These are phyloP conservation scores for Xylariaceae sp. DNA, from an alignment of 2,329 filamentous ascomycete species.

Conservation along the genomic window DNA sequence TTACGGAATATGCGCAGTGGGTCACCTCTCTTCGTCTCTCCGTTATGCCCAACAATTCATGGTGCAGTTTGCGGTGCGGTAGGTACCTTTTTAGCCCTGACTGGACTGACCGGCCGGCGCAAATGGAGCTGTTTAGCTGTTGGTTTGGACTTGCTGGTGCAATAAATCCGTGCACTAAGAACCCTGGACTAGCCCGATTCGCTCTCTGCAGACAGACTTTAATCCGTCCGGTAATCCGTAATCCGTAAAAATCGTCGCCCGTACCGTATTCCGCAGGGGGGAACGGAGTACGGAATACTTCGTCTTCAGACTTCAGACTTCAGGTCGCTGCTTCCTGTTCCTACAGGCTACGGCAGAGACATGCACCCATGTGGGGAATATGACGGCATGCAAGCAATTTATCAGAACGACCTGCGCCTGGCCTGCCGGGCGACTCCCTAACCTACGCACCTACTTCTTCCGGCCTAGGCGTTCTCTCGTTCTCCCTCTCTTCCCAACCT, in stretches of 20 bases:
- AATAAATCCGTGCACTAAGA: neutral
- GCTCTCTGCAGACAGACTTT: too few relatives aligned
- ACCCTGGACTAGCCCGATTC: too few relatives aligned
- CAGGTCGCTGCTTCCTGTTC: too few relatives aligned
- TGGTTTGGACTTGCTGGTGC: neutral
- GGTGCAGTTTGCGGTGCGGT: too few relatives aligned
- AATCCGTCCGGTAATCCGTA: too few relatives aligned
- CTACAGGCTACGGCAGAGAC: neutral
- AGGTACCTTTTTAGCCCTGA: neutral
- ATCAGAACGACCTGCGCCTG: neutral
- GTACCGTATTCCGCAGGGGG: neutral
- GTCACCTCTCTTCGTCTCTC: too few relatives aligned
- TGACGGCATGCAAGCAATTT: constrained; percentile 1
- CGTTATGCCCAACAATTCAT: too few relatives aligned
- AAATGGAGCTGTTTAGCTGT: neutral
- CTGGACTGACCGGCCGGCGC: neutral
- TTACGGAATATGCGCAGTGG: neutral
- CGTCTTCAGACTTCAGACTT: too few relatives aligned
- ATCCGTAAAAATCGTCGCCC: neutral
- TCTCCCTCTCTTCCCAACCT: neutral
- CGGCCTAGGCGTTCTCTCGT: neutral
- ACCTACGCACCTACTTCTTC: neutral
- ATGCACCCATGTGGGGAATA: neutral
- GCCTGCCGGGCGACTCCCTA: neutral
- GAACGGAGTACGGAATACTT: too few relatives aligned